Conservation (phyloP, 2,329 filamentous ascomycete species). For the Ceratocystis diversiconidia region DNA sequence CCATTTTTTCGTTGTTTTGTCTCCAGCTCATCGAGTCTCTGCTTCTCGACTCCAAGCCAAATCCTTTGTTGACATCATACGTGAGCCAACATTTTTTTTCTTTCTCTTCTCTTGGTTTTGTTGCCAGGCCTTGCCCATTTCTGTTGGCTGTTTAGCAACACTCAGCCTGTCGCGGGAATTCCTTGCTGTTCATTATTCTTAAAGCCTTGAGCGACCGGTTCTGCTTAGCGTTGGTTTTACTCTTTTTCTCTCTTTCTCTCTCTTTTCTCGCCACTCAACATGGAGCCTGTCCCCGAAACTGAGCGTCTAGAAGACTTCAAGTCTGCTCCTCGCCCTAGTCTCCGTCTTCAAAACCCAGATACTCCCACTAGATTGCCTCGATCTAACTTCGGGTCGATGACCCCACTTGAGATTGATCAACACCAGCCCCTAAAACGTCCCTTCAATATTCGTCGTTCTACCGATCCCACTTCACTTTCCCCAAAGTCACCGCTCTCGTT, state of each 20-base stretch:
- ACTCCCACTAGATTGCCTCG: slow-evolving; percentile 20
- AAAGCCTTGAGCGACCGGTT: not conserved
- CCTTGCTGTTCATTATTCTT: not conserved
- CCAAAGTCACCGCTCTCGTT: slow-evolving; percentile 35
- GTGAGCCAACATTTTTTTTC: not conserved
- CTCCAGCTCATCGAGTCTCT: too few species aligned
- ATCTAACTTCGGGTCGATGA: slow-evolving; percentile 12
- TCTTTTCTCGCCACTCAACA: slow-evolving; percentile 24
- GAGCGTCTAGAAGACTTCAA: slow-evolving; percentile 54
- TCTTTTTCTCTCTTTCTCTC: not conserved
- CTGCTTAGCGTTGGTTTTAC: slow-evolving; percentile 1
- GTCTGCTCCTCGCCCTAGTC: slow-evolving; percentile 40
- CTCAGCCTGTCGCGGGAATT: not conserved
- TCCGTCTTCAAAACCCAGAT: slow-evolving; percentile 33
- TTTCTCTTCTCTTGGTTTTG: not conserved
- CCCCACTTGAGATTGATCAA: slow-evolving; percentile 29
- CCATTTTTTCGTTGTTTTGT: not conserved
- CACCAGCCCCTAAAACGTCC: slow-evolving; percentile 33
- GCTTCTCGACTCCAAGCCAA: not conserved
- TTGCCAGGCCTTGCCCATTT: not conserved
- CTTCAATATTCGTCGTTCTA: slow-evolving; percentile 40
- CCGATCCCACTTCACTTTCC: slow-evolving; percentile 41
- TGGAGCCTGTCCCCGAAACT: slow-evolving; percentile 56
- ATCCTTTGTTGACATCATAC: slow-evolving; percentile 4
- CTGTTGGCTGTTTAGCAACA: not conserved